Percentiles rank a stretch among this genome's conserved stretches.
phyloP scores from a whole-genome alignment of 768 basidiomycete genomes.

The Lactarius hatsudake region DNA sequence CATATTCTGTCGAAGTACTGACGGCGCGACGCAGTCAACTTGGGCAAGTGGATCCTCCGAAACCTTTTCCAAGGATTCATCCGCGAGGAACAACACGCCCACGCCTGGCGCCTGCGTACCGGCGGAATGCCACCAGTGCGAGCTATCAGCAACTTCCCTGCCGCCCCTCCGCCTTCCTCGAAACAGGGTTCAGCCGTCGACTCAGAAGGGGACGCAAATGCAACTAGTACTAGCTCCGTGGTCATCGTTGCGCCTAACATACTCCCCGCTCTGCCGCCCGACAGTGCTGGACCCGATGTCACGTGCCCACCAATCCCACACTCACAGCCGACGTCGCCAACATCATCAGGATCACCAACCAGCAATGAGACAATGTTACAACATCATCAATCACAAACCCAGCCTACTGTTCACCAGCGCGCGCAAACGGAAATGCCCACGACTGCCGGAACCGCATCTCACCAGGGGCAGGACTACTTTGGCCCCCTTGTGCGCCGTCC shows the following conservation, averaged over 20 bases:
- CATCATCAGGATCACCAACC: neutral
- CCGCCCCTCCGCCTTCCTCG: constrained; percentile 9
- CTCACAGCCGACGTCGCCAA: constrained; percentile 26
- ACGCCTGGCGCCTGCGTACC: constrained; percentile 29
- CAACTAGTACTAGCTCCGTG: constrained; percentile 33
- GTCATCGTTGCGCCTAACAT: constrained; percentile 57
- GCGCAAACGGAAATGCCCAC: constrained; percentile 6
- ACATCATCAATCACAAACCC: neutral
- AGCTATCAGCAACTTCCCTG: neutral
- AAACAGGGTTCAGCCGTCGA: neutral
- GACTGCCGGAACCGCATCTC: neutral
- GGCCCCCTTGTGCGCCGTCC: constrained; percentile 44
- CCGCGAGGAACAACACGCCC: constrained; percentile 55
- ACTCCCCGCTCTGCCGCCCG: constrained; percentile 68
- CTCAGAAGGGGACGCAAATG: constrained; percentile 20
- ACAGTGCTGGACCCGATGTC: constrained; percentile 32
- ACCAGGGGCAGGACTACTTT: constrained; percentile 51
- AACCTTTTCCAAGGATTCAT: constrained; percentile 83
- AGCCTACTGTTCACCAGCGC: constrained; percentile 2
- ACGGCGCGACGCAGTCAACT: constrained; percentile 57
- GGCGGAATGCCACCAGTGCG: neutral
- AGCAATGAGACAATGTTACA: constrained; percentile 3
- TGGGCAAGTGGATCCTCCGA: constrained; percentile 87
- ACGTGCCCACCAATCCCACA: neutral
- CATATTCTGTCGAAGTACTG: constrained; percentile 1